Percentiles rank a stretch among this genome's conserved stretches.
Conservation (phyloP, 805 yeast species). For the Ogataea paradorogensis region DNA sequence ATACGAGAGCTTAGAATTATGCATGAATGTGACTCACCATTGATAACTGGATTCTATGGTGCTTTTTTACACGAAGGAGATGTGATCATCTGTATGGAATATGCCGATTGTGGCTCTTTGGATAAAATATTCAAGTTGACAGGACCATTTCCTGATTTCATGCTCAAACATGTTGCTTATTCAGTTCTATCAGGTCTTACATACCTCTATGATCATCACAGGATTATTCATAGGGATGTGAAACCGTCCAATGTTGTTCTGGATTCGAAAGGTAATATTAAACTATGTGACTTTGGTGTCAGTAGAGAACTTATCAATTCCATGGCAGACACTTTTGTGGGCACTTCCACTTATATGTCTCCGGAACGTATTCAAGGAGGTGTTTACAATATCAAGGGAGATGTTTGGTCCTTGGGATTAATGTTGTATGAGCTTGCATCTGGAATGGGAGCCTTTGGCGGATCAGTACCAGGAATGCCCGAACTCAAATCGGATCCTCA, state of each 20-base stretch:
- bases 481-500: slow-evolving; percentile 19
- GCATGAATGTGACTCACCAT: slow-evolving; percentile 84
- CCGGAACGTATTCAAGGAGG: slow-evolving; percentile 98
- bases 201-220: slow-evolving; percentile 77
- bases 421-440: slow-evolving; percentile 86
- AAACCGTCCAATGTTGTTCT: slow-evolving; percentile 92
- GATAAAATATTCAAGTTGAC: slow-evolving; percentile 66
- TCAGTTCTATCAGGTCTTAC: slow-evolving; percentile 78
- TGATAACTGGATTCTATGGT: slow-evolving; percentile 87
- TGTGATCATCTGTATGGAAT: slow-evolving; percentile 91
- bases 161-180: slow-evolving; percentile 69
- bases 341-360: slow-evolving; percentile 96
- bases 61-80: slow-evolving; percentile 74
- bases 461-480: slow-evolving; percentile 24
- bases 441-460: slow-evolving; percentile 77
- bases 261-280: slow-evolving; percentile 82
- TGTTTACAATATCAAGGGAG: slow-evolving; percentile 90
- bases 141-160: slow-evolving; percentile 65
- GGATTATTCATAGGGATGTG: slow-evolving; percentile 92
- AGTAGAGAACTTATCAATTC: slow-evolving; percentile 89
- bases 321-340: slow-evolving; percentile 95
- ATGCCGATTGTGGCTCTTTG: slow-evolving; percentile 90
- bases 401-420: slow-evolving; percentile 94
- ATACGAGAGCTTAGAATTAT: slow-evolving; percentile 84
- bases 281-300: slow-evolving; percentile 96